Evolutionary conservation across 495 filamentous ascomycete genomes (phyloP).

Genomic region (Coniosporium apollinis): DNA sequence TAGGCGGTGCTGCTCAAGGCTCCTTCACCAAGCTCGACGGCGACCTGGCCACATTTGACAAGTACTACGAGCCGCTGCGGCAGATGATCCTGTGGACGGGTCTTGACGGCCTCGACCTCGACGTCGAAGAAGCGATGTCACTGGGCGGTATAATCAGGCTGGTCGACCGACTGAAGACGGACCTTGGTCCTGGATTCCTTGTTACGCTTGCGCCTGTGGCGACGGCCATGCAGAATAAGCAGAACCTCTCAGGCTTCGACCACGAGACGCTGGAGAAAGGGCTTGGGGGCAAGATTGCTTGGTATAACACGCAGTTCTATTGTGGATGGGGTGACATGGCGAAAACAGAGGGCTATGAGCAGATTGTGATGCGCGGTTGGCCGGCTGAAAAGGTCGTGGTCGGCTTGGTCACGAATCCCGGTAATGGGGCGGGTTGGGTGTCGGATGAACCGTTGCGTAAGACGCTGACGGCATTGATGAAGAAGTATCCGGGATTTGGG

Average conservation of each 20-base stretch:
- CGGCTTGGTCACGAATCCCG: constrained; percentile 23
- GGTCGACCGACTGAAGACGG: constrained; percentile 50
- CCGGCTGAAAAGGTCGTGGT: constrained; percentile 22
- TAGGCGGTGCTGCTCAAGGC: constrained; percentile 63
- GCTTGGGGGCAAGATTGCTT: constrained; percentile 47
- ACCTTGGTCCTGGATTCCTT: constrained; percentile 54
- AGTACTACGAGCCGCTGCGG: constrained; percentile 47
- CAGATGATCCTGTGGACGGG: constrained; percentile 37
- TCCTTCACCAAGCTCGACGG: constrained; percentile 29
- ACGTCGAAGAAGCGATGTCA: constrained; percentile 69
- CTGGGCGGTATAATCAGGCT: constrained; percentile 50
- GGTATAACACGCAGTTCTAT: constrained; percentile 81
- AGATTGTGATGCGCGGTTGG: constrained; percentile 24
- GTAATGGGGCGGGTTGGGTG: constrained; percentile 23
- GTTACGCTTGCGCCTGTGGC: constrained; percentile 72
- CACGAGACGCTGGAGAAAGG: constrained; percentile 49
- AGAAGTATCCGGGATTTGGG: constrained; percentile 21
- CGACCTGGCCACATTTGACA: constrained; percentile 35
- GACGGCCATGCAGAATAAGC: constrained; percentile 34
- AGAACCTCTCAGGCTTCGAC: constrained; percentile 58
- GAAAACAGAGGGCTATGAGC: constrained; percentile 19
- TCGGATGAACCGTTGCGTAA: constrained; percentile 6
- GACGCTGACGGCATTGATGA: constrained; percentile 11
- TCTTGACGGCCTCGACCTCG: constrained; percentile 62
- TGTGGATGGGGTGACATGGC: constrained; percentile 50